Evolutionary conservation across 2,329 filamentous ascomycete species (phyloP).

Genomic region (Podosphaera xanthii): DNA sequence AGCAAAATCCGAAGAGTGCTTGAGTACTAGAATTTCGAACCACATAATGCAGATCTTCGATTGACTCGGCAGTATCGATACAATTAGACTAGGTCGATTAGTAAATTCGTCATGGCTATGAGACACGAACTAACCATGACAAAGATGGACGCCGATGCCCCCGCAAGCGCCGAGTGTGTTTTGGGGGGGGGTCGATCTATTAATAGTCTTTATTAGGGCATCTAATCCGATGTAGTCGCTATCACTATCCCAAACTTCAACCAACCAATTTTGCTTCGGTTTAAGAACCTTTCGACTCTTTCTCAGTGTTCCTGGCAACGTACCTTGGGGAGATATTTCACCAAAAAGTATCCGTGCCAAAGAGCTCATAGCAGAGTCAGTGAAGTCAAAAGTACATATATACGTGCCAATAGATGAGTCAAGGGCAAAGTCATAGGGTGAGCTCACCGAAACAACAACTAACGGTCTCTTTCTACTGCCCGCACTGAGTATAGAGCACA

Average conservation of each 20-base stretch:
- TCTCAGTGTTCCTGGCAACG: slow-evolving; percentile 49
- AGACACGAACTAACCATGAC: slow-evolving; percentile 28
- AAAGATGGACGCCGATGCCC: slow-evolving; percentile 52
- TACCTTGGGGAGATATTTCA: slow-evolving; percentile 37
- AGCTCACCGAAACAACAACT: slow-evolving; percentile 80
- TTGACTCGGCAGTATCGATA: slow-evolving; percentile 28
- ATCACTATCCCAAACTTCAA: slow-evolving; percentile 66
- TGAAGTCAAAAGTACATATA: slow-evolving; percentile 90
- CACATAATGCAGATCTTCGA: slow-evolving; percentile 72
- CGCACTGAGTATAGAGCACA: slow-evolving; percentile 63
- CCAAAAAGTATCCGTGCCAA: slow-evolving; percentile 69
- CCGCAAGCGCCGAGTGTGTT: slow-evolving; percentile 37
- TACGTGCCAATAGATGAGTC: slow-evolving; percentile 80
- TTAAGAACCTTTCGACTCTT: slow-evolving; percentile 75
- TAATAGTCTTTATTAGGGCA: slow-evolving; percentile 47
- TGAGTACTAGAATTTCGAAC: slow-evolving; percentile 85
- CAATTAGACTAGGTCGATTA: slow-evolving; percentile 1
- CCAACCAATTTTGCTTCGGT: slow-evolving; percentile 85
- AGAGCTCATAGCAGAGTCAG: slow-evolving; percentile 70
- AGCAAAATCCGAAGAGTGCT: slow-evolving; percentile 76
- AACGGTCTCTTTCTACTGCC: slow-evolving; percentile 69
- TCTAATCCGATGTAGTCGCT: slow-evolving; percentile 54
- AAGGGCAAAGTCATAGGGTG: slow-evolving; percentile 89
- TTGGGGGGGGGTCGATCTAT: slow-evolving; percentile 41
- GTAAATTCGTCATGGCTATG: neutral